Evolutionary conservation across 202 grass and related monocot species (phyloP), one percentile per base, ranked within the genome.

Genomic region (Musa balbisiana): DNA sequence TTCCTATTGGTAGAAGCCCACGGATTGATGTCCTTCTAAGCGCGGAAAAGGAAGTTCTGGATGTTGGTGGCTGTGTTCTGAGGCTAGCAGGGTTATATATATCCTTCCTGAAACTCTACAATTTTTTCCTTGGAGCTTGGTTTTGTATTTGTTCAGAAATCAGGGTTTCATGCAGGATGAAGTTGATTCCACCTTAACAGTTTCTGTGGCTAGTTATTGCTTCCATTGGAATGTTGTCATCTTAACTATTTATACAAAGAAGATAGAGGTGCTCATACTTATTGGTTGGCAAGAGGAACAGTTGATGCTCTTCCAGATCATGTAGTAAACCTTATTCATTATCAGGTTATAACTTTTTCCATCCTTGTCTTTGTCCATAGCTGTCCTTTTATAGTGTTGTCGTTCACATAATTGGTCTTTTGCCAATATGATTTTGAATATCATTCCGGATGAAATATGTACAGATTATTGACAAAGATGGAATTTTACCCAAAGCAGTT

Each of bases 81-180:
- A 89, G 94, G 81, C 90, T 97, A 64, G 84, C 81, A 87, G 94
- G 90, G 71, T 90, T 97, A 84, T 93, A 91, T 78, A 97, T 97
- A 97, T 93, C 94, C 89, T 92, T 73, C 66, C 53, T 66, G 72
- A 62, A 83, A 53, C 54, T 71, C 14, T 73, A 15, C 52, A 29
- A 12, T 14, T 14, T 55, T 43, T 43, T 43, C 33, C 24, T 56
- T 11, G 12, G 63, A 26, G 9, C 1, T 13, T 13, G 23, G 53
- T 10, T 27, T 74, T 16, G 26, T 71, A 26, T 52, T 71, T 70
- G 17, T 51, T 73, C 0, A 19, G 52, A 29, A 29, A 56, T 16
- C 26, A 55, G 2, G 14, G 26, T 25, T 26, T 29, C 9, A 10
- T 73, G 71, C 66, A 43, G 24, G 2, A 54, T 24, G 9, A 25